Base-by-base conservation (phyloP, 148 eudicot genomes). In the Pharnaceum exiguum region DNA sequence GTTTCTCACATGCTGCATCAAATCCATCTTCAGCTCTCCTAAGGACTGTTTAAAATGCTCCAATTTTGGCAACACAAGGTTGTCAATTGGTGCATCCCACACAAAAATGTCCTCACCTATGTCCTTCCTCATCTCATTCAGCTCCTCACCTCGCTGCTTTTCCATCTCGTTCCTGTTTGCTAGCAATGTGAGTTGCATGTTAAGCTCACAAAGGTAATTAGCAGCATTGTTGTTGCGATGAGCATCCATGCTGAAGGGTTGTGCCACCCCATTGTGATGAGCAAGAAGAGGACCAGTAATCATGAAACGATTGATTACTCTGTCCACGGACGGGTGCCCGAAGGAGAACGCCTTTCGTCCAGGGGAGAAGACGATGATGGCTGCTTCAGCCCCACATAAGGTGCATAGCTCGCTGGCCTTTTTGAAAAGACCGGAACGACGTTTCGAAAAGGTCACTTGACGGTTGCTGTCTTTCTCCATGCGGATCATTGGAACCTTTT, bases 61-160 rank as follows among this genome's bases (percentile, higher is more conserved):
- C 17, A 79, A 71, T n/a, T 79, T 63, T 2, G 56, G 31, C 7
- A 69, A 6, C 5, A 32, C 62, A 3, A 77, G 65, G 3, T 63
- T 57, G 1, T 60, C 71, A n/a, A 77, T 43, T 0, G 80, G 70
- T 5, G 45, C 48, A 33, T 79, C 77, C 82, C 82, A 77, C 87
- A n/a, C 79, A 79, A 25, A 36, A 27, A 5, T 66, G 42, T n/a
- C n/a, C 2, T 29, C 48, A 12, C 49, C 53, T 9, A 65, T 46
- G 3, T 49, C 63, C 56, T 65, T 71, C 37, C 71, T 55, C 30
- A 74, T 46, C 7, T 46, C 38, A 24, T 11, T 63, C 5, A 82
- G 62, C 33, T 43, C 55, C 46, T 79, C 77, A 0, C 72, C 59
- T 13, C 68, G 62, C 53, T 72, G 69, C 57, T 57, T 79, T 40